Evolutionary conservation across 352 stramenopile genomes (phyloP).

Genomic region (Phytophthora palmivora): DNA sequence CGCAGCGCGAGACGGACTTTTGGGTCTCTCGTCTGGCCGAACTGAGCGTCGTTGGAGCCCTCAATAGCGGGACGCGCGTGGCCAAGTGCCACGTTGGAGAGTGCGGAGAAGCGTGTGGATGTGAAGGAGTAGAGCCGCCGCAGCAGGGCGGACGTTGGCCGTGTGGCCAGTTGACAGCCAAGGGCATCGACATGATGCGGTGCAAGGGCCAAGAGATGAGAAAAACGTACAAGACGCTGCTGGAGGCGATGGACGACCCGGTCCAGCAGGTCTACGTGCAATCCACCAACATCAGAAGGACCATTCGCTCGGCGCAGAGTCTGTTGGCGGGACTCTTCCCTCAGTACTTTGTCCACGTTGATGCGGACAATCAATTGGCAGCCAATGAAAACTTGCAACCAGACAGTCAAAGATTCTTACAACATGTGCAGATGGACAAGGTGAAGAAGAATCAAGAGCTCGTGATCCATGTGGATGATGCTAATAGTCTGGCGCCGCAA

Average conservation of each 20-base stretch:
- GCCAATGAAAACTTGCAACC: constrained; percentile 7
- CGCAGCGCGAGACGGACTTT: constrained; percentile 55
- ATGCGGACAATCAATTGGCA: constrained; percentile 17
- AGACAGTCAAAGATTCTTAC: constrained; percentile 28
- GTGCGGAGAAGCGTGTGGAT: constrained; percentile 6
- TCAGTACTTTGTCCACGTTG: constrained; percentile 41
- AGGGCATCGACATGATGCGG: constrained; percentile 73
- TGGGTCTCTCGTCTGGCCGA: constrained; percentile 65
- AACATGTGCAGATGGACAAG: constrained; percentile 9
- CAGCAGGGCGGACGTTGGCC: constrained; percentile 73
- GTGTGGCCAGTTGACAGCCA: constrained; percentile 74
- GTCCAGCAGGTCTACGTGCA: constrained; percentile 63
- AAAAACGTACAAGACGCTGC: constrained; percentile 46
- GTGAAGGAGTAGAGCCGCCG: constrained; percentile 33
- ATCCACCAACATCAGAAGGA: constrained; percentile 82
- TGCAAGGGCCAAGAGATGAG: constrained; percentile 56
- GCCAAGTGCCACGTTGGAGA: constrained; percentile 29
- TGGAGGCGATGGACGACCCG: constrained; percentile 46
- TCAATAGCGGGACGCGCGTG: constrained; percentile 59
- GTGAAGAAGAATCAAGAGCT: constrained; percentile 16
- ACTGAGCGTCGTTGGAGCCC: constrained; percentile 46
- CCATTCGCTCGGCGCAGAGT: constrained; percentile 76
- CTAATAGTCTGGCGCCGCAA: constrained; percentile 59
- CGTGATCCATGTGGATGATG: constrained; percentile 61
- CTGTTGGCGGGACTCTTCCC: constrained; percentile 75